These are phyloP conservation scores for Nitzschia inconspicua DNA, from an alignment of 108 stramenopile genomes.

Conservation along the genomic window DNA sequence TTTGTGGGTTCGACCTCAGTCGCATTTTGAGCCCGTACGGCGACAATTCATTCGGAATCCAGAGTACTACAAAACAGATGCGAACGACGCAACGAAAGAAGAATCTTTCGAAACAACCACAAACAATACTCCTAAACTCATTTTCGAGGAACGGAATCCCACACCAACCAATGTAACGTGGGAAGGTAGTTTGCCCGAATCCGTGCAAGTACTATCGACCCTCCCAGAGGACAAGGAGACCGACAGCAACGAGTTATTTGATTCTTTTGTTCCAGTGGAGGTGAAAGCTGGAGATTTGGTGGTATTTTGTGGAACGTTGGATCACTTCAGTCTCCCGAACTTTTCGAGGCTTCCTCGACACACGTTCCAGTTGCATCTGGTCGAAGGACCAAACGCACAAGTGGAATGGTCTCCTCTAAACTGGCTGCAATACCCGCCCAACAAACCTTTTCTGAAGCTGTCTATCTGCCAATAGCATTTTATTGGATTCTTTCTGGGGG, in stretches of 20 bases:
- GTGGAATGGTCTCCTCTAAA: slow-evolving; percentile 77
- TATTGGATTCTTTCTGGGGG: background rate
- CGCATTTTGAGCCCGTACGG: slow-evolving; percentile 73
- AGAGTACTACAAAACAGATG: slow-evolving; percentile 36
- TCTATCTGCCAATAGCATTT: background rate
- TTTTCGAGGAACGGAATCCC: slow-evolving; percentile 27
- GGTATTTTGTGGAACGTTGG: slow-evolving; percentile 80
- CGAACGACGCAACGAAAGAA: slow-evolving; percentile 6
- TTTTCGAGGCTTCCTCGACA: slow-evolving; percentile 59
- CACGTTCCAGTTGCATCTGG: slow-evolving; percentile 90
- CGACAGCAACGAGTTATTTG: background rate
- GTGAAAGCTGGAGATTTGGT: slow-evolving; percentile 88
- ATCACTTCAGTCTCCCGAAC: slow-evolving; percentile 90
- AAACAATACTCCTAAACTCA: slow-evolving; percentile 27
- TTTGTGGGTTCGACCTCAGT: slow-evolving; percentile 88
- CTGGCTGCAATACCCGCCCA: slow-evolving; percentile 88
- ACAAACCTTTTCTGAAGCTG: slow-evolving; percentile 48
- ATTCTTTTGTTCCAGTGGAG: slow-evolving; percentile 71
- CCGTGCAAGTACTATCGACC: slow-evolving; percentile 24
- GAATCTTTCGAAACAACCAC: background rate
- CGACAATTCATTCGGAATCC: slow-evolving; percentile 81
- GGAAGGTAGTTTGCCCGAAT: slow-evolving; percentile 72
- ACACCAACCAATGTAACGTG: slow-evolving; percentile 32
- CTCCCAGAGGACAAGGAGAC: background rate
- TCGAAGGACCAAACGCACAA: slow-evolving; percentile 75